These are phyloP conservation scores for Austroboletus niveus DNA, from an alignment of 1,284 basidiomycete species.

Conservation along the genomic window DNA sequence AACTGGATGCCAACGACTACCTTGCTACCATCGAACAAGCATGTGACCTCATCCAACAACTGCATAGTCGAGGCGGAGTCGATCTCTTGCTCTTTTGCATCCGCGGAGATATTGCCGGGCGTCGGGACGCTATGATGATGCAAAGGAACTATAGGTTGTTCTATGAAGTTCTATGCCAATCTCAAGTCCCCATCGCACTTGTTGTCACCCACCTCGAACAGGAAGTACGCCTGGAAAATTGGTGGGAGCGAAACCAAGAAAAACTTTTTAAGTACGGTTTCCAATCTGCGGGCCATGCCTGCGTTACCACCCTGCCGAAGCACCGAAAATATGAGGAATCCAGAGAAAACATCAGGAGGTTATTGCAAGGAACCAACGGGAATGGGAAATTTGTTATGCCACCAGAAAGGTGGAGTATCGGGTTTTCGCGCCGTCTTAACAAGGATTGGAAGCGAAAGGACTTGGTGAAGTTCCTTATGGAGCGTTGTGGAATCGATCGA, in stretches of 20 bases:
- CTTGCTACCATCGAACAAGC: slow-evolving; percentile 36
- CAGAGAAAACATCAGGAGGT: slow-evolving; percentile 9
- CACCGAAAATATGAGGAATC: slow-evolving; percentile 32
- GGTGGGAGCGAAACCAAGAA: slow-evolving; percentile 29
- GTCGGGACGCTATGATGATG: slow-evolving; percentile 30
- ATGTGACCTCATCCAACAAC: slow-evolving; percentile 31
- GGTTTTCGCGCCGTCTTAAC: slow-evolving; percentile 25
- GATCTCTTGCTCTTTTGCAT: slow-evolving; percentile 41
- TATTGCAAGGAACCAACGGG: slow-evolving; percentile 15
- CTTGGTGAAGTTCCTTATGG: slow-evolving; percentile 23
- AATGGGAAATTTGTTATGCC: slow-evolving; percentile 28
- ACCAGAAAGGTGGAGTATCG: slow-evolving; percentile 25
- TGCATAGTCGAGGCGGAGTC: slow-evolving; percentile 32
- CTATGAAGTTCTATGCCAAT: slow-evolving; percentile 33
- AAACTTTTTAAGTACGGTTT: slow-evolving; percentile 25
- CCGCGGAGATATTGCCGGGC: slow-evolving; percentile 21
- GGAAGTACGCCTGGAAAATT: slow-evolving; percentile 30
- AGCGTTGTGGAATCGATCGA: slow-evolving; percentile 27
- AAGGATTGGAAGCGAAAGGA: slow-evolving; percentile 25
- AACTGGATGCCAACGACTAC: slow-evolving; percentile 24
- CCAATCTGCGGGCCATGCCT: slow-evolving; percentile 26
- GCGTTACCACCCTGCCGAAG: slow-evolving; percentile 29
- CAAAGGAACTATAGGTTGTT: slow-evolving; percentile 41
- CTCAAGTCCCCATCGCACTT: slow-evolving; percentile 36
- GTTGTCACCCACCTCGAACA: slow-evolving; percentile 39